A percentile compares a stretch with the other conserved stretches of the same genome.
Evolutionary conservation across 768 basidiomycete species (phyloP).

Genomic region (Nevesoporus exiguus): DNA sequence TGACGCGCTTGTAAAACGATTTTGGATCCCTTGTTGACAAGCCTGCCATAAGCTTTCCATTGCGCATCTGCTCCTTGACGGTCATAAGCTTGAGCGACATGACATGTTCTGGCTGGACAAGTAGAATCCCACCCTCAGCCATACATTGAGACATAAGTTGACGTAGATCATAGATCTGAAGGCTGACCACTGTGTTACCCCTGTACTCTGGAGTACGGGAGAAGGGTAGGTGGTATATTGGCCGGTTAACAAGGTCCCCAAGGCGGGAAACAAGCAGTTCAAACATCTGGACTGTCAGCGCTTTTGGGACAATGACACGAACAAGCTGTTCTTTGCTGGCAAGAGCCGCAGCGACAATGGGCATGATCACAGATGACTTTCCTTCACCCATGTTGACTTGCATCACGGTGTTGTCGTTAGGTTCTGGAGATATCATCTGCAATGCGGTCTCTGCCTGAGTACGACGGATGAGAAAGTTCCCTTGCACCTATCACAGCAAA

Average conservation of each 20-base stretch:
- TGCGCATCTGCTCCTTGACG: conserved; percentile 33
- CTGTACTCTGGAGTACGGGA: not conserved
- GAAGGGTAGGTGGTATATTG: not conserved
- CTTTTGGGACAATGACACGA: not conserved
- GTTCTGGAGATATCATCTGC: not conserved
- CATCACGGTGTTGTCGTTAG: not conserved
- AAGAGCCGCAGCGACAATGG: not conserved
- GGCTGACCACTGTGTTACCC: too few relatives aligned
- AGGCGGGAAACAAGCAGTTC: not conserved
- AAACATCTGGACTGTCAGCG: not conserved
- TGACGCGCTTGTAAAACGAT: too few relatives aligned
- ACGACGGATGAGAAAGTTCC: not conserved
- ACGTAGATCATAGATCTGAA: not conserved
- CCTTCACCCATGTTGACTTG: not conserved
- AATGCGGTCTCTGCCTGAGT: not conserved
- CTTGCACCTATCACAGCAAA: not conserved
- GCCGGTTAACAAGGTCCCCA: not conserved
- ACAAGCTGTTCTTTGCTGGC: not conserved
- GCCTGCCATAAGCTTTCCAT: too few relatives aligned
- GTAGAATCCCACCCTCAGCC: conserved; percentile 26
- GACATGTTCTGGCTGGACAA: conserved; percentile 52
- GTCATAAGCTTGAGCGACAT: conserved; percentile 48
- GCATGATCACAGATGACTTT: not conserved
- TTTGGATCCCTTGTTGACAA: not conserved
- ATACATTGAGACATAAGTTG: not conserved